Evolutionary conservation across 2,329 filamentous ascomycete genomes (phyloP), one percentile per base, ranked within the genome.

Genomic region (Metarhizium brunneum): DNA sequence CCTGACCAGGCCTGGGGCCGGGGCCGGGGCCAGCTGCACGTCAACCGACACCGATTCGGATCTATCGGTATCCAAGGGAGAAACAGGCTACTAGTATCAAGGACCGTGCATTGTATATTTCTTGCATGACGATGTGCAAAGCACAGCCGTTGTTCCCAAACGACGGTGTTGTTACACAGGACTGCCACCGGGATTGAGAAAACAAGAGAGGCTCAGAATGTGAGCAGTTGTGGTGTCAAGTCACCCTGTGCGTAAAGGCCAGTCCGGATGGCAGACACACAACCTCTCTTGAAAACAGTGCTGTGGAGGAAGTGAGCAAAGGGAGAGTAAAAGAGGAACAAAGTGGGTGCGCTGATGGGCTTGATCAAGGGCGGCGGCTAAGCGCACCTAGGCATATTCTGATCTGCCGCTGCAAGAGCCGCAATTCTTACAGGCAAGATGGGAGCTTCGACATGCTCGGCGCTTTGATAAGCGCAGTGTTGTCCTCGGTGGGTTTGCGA

Each of bases 1-100:
- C 13, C 7, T 36, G 11, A 11, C 38, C 38, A 40, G 38, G 38
- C 7, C 38, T 11, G n/a, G 25, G 25, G 3, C 25, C 45, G 13
- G 18, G 45, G 8, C 45, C 20, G 13, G 45, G 20, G 20, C 25
- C 45, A 7, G 30, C 54, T 52, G 54, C 50, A 52, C 54, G 52
- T 55, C 54, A 55, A 45, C 50, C n/a, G 45, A 18, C 45, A 7
- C 16, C 56, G 50, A 56, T 52, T 58, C 51, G 47, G 50, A 53
- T 56, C 18, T 30, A 54, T 54, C 56, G 47, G 8, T 40, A 13
- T 54, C 56, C 50, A 48, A 48, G 45, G 45, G 45, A 48, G 45
- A n/a, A 16, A 45, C n/a, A 20, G 18, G 14, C 40, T 25, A 25
- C 25, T 4, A 25, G 3, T 14, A 43, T 43, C 40, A 14, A 6